Base-by-base conservation (phyloP, 2,329 filamentous ascomycete genomes). In the Didymella pinodella region DNA sequence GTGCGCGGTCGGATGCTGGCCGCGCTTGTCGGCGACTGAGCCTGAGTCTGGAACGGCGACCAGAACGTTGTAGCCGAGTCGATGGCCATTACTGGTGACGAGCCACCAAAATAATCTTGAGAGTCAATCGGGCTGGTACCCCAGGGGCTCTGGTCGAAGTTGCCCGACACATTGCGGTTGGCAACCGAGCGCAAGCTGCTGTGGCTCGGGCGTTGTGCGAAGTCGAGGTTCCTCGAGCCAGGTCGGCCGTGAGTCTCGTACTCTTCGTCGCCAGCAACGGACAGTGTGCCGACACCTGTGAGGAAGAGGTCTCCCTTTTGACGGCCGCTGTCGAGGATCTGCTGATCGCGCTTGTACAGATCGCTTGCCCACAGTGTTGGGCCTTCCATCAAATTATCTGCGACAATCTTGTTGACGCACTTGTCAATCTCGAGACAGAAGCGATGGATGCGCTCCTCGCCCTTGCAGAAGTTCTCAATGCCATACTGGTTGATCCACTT, bases 311-410 rank as follows among this genome's bases (percentile, higher is more conserved):
- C 81, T 2, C 81, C 81, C 57, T 82, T 83, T 61, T 82, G 80
- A 14, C 79, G 76, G 12, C 81, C 81, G 57, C 79, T 80, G 60
- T 83, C 81, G 54, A 88, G 85, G 52, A 84, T 79, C 41, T 85
- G 82, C 61, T 90, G 89, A 68, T 97, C 93, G 22, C 90, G 86
- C 58, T 89, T 86, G 73, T 92, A 98, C 0, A 99, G 83, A 57
- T 96, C 90, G 71, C 93, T 97, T 0, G 93, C 93, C 93, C 93
- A 97, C 2, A 98, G 81, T 0, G 96, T 91, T 0, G 94, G 93
- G 0, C 91, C 91, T 36, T 96, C 91, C 61, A 90, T 83, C 62
- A 96, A 88, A 45, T 88, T 92, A 59, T 96, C 91, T 28, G 92
- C 92, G 29, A 96, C 89, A 7, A 98, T 82, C 73, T 92, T 93